These are phyloP conservation scores for Torrubiella hemipterigena DNA, from an alignment of 2,329 filamentous ascomycete species.

Conservation along the genomic window DNA sequence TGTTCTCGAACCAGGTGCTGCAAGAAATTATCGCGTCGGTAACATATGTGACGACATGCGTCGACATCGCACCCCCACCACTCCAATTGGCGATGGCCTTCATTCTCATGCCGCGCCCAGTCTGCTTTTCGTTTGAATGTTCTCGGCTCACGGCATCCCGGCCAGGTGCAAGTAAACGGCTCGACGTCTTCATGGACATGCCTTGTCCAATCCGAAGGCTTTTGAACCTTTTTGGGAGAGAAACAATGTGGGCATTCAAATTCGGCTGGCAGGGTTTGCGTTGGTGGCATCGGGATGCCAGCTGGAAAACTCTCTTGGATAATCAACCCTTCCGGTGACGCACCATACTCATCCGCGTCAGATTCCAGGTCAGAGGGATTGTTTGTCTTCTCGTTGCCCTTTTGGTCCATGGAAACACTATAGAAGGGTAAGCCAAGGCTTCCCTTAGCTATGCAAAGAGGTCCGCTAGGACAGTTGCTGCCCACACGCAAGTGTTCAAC, in stretches of 20 bases:
- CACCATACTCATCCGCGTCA: constrained; percentile 48
- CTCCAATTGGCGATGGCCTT: constrained; percentile 78
- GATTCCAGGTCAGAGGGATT: constrained; percentile 44
- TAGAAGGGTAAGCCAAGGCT: constrained; percentile 53
- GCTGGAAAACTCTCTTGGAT: constrained; percentile 63
- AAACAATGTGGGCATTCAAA: constrained; percentile 89
- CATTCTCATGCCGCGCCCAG: constrained; percentile 90
- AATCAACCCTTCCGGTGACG: constrained; percentile 56
- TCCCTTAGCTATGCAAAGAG: constrained; percentile 53
- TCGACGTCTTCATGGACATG: constrained; percentile 91
- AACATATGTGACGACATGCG: constrained; percentile 74
- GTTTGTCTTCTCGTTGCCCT: constrained; percentile 43
- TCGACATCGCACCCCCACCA: constrained; percentile 80
- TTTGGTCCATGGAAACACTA: constrained; percentile 49
- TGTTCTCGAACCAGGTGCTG: constrained; percentile 89
- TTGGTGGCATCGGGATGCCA: constrained; percentile 73
- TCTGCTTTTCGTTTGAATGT: constrained; percentile 93
- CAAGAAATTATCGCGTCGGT: constrained; percentile 82
- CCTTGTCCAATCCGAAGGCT: constrained; percentile 94
- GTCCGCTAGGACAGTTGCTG: constrained; percentile 46
- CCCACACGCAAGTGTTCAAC: constrained; percentile 57
- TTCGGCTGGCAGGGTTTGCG: constrained; percentile 64
- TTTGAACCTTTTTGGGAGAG: constrained; percentile 71
- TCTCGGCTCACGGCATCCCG: constrained; percentile 70
- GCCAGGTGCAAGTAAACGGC: constrained; percentile 87